These are phyloP conservation scores for Monascus purpureus DNA, from an alignment of 495 filamentous ascomycete genomes.

Conservation along the genomic window DNA sequence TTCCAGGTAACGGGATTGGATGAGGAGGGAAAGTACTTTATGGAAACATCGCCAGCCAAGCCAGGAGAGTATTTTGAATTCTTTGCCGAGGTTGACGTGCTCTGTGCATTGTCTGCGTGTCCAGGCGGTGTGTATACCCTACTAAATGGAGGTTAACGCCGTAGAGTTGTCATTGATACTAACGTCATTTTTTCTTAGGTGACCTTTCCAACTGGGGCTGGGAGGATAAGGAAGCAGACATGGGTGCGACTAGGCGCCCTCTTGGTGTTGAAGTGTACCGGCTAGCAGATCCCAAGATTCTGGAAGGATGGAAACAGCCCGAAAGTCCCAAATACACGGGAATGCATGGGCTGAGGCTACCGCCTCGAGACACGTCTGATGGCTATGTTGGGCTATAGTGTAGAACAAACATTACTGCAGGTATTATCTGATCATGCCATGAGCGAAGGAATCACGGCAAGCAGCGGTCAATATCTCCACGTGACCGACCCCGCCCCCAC, in stretches of 20 bases:
- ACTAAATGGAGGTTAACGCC: too few species aligned
- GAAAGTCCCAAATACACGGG: slow-evolving; percentile 45
- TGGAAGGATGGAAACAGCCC: slow-evolving; percentile 47
- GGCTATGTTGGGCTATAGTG: slow-evolving; percentile 18
- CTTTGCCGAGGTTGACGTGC: slow-evolving; percentile 59
- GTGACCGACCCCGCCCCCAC: too few species aligned
- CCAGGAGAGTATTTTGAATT: slow-evolving; percentile 59
- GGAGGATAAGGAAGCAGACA: slow-evolving; percentile 48
- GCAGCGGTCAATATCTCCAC: too few species aligned
- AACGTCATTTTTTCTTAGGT: slow-evolving; percentile 31
- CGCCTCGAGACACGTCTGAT: slow-evolving; percentile 12
- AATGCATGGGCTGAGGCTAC: slow-evolving; percentile 49
- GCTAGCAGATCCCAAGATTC: slow-evolving; percentile 33
- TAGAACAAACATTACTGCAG: too few species aligned
- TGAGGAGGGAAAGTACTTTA: slow-evolving; percentile 59
- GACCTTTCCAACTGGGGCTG: slow-evolving; percentile 68
- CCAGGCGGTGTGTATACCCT: slow-evolving; percentile 28
- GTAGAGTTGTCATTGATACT: slow-evolving; percentile 2
- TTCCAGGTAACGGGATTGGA: slow-evolving; percentile 71
- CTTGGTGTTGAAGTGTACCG: slow-evolving; percentile 57
- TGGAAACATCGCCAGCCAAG: slow-evolving; percentile 57
- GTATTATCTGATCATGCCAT: too few species aligned
- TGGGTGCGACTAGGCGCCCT: slow-evolving; percentile 61
- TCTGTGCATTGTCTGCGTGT: slow-evolving; percentile 57
- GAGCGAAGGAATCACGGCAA: too few species aligned